phyloP scores from a whole-genome alignment of 257 asterid genomes.

The Coffea eugenioides region DNA sequence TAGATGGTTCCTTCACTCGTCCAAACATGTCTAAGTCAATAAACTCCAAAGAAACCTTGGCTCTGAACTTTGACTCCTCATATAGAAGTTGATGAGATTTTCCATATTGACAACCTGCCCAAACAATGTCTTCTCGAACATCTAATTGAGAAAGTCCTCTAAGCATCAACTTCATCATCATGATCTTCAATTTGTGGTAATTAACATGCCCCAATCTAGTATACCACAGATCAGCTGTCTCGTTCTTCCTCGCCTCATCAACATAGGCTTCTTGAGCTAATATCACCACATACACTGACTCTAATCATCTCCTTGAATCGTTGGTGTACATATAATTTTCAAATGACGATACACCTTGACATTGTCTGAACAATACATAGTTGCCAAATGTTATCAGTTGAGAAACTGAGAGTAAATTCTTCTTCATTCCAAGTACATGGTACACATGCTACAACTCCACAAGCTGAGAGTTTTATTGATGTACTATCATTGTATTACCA shows the following conservation, averaged over 20 bases:
- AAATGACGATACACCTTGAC: too few species aligned
- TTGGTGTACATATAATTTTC: too few species aligned
- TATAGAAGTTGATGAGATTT: background rate
- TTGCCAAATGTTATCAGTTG: too few species aligned
- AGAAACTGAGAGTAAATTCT: too few species aligned
- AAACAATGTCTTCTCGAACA: background rate
- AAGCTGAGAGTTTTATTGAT: too few species aligned
- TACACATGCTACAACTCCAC: too few species aligned
- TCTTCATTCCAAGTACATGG: too few species aligned
- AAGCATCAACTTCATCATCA: slow-evolving; percentile 4
- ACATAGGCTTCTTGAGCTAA: background rate
- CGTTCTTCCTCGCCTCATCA: background rate
- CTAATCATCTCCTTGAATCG: too few species aligned
- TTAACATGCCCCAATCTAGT: background rate
- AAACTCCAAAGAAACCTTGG: background rate
- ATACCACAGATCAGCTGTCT: background rate
- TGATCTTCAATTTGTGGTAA: background rate
- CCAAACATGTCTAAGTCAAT: background rate
- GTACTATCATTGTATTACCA: too few species aligned
- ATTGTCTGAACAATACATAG: too few species aligned
- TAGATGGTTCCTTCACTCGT: background rate
- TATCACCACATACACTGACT: too few species aligned
- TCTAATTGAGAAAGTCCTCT: slow-evolving; percentile 13
- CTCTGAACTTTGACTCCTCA: background rate
- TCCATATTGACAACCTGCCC: too few species aligned